phyloP scores from a whole-genome alignment of 2,329 filamentous ascomycete genomes.

The Aspergillus sp. region DNA sequence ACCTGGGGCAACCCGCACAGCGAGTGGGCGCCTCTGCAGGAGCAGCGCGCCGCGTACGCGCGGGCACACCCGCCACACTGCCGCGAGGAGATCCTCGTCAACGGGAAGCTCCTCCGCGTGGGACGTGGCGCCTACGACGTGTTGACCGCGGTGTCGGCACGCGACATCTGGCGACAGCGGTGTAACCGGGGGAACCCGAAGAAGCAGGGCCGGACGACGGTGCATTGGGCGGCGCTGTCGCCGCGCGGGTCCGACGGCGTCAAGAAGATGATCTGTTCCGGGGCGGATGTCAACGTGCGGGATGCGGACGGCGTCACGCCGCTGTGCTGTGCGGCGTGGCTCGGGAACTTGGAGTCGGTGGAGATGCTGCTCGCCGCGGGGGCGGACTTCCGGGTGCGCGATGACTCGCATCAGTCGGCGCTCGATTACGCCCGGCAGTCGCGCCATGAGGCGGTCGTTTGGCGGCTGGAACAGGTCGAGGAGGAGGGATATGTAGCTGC shows the following conservation, averaged over 20 bases:
- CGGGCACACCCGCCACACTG: neutral
- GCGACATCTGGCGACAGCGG: neutral
- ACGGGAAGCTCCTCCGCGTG: neutral
- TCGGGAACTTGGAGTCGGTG: neutral
- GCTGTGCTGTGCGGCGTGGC: neutral
- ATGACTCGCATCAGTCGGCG: neutral
- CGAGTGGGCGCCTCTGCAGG: neutral
- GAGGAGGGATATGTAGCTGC: neutral
- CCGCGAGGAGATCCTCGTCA: neutral
- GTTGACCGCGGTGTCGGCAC: neutral
- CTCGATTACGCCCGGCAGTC: neutral
- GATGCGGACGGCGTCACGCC: constrained; percentile 2
- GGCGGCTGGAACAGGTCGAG: neutral
- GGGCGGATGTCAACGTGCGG: neutral
- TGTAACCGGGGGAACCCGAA: constrained; percentile 1
- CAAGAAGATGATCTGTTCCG: neutral
- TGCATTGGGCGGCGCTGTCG: constrained; percentile 1
- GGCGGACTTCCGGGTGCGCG: neutral
- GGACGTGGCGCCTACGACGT: constrained; percentile 1
- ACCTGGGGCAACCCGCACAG: constrained; percentile 8
- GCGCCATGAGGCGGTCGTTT: neutral
- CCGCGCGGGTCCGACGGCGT: neutral
- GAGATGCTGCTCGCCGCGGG: constrained; percentile 2
- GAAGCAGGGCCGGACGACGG: neutral
- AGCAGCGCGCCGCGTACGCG: neutral